Percentiles rank a stretch among this genome's conserved stretches.
Evolutionary conservation across 495 filamentous ascomycete species (phyloP).

Genomic region (Neurospora tetrasperma): DNA sequence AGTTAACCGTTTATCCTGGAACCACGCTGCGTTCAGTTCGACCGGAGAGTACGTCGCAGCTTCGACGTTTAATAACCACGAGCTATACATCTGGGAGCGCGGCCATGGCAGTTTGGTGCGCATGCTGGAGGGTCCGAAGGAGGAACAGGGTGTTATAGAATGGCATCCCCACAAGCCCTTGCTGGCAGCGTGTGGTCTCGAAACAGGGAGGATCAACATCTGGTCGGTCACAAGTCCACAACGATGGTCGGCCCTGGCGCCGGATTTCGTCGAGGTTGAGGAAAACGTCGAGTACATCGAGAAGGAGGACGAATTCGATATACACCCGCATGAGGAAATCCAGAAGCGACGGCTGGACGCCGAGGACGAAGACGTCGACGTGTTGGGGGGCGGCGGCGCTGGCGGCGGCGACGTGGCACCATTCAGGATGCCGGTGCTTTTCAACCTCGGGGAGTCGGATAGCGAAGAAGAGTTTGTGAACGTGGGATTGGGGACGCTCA

Average conservation of each 20-base stretch:
- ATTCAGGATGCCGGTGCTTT: constrained; percentile 80
- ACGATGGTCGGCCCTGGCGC: constrained; percentile 91
- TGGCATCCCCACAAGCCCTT: constrained; percentile 91
- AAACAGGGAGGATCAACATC: constrained; percentile 78
- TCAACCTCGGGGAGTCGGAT: constrained; percentile 65
- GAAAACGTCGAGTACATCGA: constrained; percentile 97
- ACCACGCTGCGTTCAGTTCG: constrained; percentile 86
- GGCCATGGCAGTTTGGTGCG: constrained; percentile 87
- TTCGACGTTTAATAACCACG: constrained; percentile 91
- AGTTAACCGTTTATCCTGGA: constrained; percentile 89
- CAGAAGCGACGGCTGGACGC: constrained; percentile 79
- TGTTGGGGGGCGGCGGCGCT: constrained; percentile 50
- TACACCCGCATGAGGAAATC: constrained; percentile 89
- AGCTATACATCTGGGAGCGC: constrained; percentile 97
- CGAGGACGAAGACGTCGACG: constrained; percentile 81
- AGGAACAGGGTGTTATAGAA: constrained; percentile 89
- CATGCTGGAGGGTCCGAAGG: constrained; percentile 89
- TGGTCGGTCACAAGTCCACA: constrained; percentile 91
- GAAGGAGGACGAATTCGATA: constrained; percentile 93
- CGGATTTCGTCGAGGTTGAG: constrained; percentile 95
- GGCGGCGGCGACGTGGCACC: constrained; percentile 45
- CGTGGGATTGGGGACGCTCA: constrained; percentile 73
- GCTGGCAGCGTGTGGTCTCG: constrained; percentile 80
- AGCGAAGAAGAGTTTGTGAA: constrained; percentile 83
- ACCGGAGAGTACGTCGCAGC: constrained; percentile 89